phyloP scores from a whole-genome alignment of 2,329 filamentous ascomycete species.

The Pseudogymnoascus verrucosus region DNA sequence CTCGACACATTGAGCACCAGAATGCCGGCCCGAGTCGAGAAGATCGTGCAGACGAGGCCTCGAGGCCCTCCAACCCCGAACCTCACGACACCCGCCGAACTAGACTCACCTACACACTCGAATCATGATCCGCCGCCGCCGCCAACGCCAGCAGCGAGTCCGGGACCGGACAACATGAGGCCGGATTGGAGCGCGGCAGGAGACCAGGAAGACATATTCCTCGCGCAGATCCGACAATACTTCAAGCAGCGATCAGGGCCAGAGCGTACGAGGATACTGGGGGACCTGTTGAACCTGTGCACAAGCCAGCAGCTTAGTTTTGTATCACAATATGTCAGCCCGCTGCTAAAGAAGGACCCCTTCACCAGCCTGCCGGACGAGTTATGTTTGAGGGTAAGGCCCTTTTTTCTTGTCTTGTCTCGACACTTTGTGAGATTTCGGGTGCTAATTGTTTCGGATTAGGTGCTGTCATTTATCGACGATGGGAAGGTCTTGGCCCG shows the following conservation, averaged over 20 bases:
- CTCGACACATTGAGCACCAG: conserved; percentile 36
- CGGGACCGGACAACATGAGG: conserved; percentile 51
- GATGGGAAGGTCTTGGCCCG: conserved; percentile 89
- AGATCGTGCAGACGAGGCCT: conserved; percentile 43
- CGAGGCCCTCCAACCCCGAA: conserved; percentile 58
- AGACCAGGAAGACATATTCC: conserved; percentile 74
- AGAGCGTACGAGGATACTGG: conserved; percentile 72
- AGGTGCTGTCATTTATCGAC: conserved; percentile 95
- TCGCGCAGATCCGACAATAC: conserved; percentile 69
- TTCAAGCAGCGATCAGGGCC: conserved; percentile 71
- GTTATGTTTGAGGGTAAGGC: conserved; percentile 73
- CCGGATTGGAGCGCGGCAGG: conserved; percentile 67
- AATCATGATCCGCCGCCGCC: conserved; percentile 47
- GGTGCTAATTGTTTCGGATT: conserved; percentile 15
- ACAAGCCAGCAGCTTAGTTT: conserved; percentile 94
- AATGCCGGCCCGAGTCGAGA: conserved; percentile 40
- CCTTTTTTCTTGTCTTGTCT: background rate
- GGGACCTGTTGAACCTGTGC: conserved; percentile 85
- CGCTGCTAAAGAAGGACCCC: conserved; percentile 89
- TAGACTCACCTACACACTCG: conserved; percentile 37
- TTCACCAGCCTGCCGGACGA: conserved; percentile 90
- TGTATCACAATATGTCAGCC: conserved; percentile 91
- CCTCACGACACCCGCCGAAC: conserved; percentile 57
- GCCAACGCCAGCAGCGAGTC: conserved; percentile 57
- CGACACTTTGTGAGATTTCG: background rate